Conservation (phyloP, 352 stramenopile species). For the Lagenidium giganteum region DNA sequence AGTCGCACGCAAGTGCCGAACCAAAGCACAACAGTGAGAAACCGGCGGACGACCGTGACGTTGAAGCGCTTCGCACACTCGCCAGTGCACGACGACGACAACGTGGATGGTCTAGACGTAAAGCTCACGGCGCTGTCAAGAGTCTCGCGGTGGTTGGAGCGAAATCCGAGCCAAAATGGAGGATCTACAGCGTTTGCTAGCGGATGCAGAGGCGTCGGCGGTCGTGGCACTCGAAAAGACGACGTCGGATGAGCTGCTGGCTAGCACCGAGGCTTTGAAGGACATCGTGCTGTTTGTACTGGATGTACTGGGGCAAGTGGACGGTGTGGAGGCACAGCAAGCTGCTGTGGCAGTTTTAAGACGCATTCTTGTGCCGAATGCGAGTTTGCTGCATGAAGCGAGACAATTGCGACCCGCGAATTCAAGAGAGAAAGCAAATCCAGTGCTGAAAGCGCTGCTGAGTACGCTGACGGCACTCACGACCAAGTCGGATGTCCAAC, state of each 20-base stretch:
- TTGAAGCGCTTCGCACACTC: no score
- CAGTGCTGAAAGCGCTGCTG: constrained; percentile 50
- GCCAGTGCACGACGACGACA: no score
- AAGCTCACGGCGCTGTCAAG: no score
- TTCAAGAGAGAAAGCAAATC: constrained; percentile 10
- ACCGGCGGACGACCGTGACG: no score
- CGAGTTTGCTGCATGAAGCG: constrained; percentile 10
- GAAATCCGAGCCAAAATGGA: no score
- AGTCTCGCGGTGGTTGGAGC: no score
- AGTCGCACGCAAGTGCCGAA: no score
- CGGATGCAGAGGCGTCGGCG: constrained; percentile 10
- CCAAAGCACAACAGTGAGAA: no score
- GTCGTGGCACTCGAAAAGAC: not conserved
- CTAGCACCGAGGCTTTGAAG: not conserved
- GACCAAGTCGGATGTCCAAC: constrained; percentile 18
- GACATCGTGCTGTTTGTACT: constrained; percentile 10
- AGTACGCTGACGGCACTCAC: constrained; percentile 30
- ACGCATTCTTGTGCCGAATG: constrained; percentile 10
- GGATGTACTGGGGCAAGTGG: constrained; percentile 6
- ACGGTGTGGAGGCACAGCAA: not conserved
- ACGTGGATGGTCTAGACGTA: no score
- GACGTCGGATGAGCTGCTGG: not conserved
- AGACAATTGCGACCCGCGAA: constrained; percentile 7
- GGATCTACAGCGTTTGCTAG: constrained; percentile 1
- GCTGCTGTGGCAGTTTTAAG: constrained; percentile 1